Conservation (phyloP, 1,284 basidiomycete species). For the Hemileia vastatrix region DNA sequence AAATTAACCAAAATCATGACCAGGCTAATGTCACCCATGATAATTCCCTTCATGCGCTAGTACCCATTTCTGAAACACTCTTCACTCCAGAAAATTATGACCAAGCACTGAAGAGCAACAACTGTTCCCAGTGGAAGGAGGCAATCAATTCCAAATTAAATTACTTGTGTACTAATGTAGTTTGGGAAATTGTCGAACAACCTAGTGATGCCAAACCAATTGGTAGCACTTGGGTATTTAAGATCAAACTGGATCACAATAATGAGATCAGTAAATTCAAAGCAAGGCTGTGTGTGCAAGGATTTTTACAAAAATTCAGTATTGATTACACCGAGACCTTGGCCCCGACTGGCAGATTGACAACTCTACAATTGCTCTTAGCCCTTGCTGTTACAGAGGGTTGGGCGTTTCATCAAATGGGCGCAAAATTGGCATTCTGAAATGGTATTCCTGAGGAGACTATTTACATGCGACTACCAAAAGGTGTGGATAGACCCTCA, state of each 20-base stretch:
- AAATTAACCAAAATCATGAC: too few species aligned
- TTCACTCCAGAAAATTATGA: too few species aligned
- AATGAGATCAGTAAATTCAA: conserved; percentile 44
- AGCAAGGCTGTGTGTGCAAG: conserved; percentile 47
- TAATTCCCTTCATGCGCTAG: too few species aligned
- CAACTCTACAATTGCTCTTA: conserved; percentile 45
- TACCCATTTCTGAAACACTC: too few species aligned
- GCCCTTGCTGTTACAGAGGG: conserved; percentile 44
- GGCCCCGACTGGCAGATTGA: conserved; percentile 45
- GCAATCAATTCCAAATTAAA: too few species aligned
- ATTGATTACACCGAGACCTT: conserved; percentile 49
- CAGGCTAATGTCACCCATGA: too few species aligned
- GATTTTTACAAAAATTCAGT: conserved; percentile 47
- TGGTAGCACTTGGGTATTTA: conserved; percentile 46
- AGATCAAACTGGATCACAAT: conserved; percentile 43
- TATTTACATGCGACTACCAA: neutral
- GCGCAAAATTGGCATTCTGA: conserved; percentile 48
- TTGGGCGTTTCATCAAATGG: conserved; percentile 46
- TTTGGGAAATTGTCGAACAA: too few species aligned
- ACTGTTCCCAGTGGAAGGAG: too few species aligned
- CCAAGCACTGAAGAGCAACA: too few species aligned
- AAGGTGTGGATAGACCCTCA: too few species aligned
- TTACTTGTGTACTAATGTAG: too few species aligned
- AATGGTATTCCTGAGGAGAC: conserved; percentile 46
- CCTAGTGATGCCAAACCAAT: too few species aligned